Conservation (phyloP, 2,329 filamentous ascomycete species). For the Exophiala xenobiotica region DNA sequence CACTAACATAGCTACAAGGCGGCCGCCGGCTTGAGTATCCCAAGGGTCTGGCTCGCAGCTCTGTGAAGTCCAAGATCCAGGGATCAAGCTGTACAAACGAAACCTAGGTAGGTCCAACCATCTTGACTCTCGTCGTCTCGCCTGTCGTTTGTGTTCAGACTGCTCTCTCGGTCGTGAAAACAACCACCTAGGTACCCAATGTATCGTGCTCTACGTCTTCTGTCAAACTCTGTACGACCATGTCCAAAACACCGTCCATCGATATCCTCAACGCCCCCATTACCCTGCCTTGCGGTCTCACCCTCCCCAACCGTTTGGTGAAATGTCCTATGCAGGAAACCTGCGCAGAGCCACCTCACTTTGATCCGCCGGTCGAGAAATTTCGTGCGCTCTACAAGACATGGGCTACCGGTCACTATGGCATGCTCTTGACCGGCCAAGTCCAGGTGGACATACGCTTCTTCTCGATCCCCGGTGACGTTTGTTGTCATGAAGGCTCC, state of each 20-base stretch:
- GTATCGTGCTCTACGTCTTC: neutral
- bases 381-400: constrained; percentile 6
- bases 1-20: too few species aligned
- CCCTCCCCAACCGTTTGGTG: constrained; percentile 55
- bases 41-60: too few species aligned
- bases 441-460: constrained; percentile 48
- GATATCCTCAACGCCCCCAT: neutral
- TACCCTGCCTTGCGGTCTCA: constrained; percentile 56
- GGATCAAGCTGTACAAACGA: too few species aligned
- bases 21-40: too few species aligned
- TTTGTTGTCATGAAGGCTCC: constrained; percentile 31
- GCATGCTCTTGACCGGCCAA: constrained; percentile 42
- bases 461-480: constrained; percentile 37
- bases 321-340: constrained; percentile 34
- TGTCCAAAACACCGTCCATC: constrained; percentile 1
- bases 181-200: too few species aligned
- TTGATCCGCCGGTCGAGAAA: constrained; percentile 12
- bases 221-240: neutral
- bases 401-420: constrained; percentile 12
- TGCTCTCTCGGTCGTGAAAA: too few species aligned
- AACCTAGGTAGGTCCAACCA: too few species aligned
- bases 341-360: constrained; percentile 8
- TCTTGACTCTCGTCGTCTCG: too few species aligned
- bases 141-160: too few species aligned
- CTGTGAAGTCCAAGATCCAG: too few species aligned